A percentile compares a stretch with the other conserved stretches of the same genome.
phyloP scores from a whole-genome alignment of 345 rosid species.

The Bretschneidera sinensis region DNA sequence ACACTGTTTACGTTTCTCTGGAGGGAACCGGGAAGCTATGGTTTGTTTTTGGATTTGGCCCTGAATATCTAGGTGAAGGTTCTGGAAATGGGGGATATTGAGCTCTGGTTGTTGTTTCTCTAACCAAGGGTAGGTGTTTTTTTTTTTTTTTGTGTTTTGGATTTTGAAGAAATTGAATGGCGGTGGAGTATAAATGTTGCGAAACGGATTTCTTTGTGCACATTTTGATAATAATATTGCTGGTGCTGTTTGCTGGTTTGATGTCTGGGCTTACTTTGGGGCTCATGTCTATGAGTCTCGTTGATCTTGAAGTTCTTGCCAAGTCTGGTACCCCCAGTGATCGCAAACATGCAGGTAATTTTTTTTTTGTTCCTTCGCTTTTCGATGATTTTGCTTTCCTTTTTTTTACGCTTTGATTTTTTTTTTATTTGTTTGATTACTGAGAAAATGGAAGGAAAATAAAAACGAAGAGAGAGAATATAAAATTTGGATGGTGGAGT shows the following conservation, averaged over 20 bases:
- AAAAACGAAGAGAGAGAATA: too few relatives aligned
- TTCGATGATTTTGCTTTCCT: too few relatives aligned
- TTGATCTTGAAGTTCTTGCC: conserved; percentile 71
- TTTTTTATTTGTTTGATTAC: not conserved
- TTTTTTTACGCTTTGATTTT: not conserved
- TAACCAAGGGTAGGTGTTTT: too few relatives aligned
- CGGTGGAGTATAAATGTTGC: conserved; percentile 50
- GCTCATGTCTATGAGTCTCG: conserved; percentile 70
- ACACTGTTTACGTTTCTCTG: too few relatives aligned
- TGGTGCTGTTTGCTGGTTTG: conserved; percentile 59
- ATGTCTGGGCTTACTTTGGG: conserved; percentile 74
- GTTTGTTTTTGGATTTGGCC: too few relatives aligned
- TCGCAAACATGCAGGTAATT: conserved; percentile 44
- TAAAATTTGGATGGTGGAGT: not conserved
- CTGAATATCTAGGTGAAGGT: too few relatives aligned
- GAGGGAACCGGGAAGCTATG: too few relatives aligned
- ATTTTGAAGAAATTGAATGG: conserved; percentile 30
- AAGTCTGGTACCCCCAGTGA: conserved; percentile 53
- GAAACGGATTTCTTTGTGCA: conserved; percentile 34
- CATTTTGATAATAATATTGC: conserved; percentile 24
- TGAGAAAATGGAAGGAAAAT: conserved; percentile 7
- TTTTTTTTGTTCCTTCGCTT: too few relatives aligned
- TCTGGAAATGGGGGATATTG: too few relatives aligned
- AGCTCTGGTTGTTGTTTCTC: too few relatives aligned
- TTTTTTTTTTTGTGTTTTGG: too few relatives aligned